Conservation (phyloP, 148 eudicot species). For the Fagopyrum tataricum region DNA sequence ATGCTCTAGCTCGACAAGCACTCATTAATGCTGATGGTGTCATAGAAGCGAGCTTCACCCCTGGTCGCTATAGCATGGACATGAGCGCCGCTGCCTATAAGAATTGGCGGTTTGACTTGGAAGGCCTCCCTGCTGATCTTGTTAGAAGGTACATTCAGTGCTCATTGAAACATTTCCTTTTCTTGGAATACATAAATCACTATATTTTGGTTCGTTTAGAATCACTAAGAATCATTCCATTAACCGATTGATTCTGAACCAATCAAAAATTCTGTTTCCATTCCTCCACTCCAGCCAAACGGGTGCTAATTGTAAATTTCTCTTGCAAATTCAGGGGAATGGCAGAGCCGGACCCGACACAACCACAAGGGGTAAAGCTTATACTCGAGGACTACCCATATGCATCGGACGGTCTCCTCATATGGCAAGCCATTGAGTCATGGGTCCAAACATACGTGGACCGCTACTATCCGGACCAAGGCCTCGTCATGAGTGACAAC, state of each 20-base stretch:
- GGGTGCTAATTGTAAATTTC: neutral
- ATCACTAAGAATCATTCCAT: no score
- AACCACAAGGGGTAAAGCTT: conserved; percentile 75
- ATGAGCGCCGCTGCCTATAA: conserved; percentile 91
- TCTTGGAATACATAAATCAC: no score
- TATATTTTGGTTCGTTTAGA: no score
- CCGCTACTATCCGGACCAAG: conserved; percentile 62
- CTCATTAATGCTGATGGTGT: conserved; percentile 77
- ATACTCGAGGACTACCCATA: conserved; percentile 84
- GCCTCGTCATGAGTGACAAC: conserved; percentile 41
- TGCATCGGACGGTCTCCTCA: conserved; percentile 81
- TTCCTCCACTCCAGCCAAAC: no score
- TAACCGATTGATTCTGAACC: no score
- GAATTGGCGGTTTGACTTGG: conserved; percentile 81
- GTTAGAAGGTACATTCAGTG: conserved; percentile 44
- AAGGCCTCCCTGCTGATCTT: conserved; percentile 84
- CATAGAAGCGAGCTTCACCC: conserved; percentile 72
- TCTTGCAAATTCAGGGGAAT: conserved; percentile 47
- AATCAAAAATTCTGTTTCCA: no score
- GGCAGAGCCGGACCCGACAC: conserved; percentile 74
- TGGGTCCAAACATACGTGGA: conserved; percentile 70
- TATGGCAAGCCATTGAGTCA: conserved; percentile 69
- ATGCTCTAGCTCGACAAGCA: conserved; percentile 72
- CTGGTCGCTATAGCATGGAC: conserved; percentile 92
- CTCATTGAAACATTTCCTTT: no score